Evolutionary conservation across 2,329 filamentous ascomycete species (phyloP), one percentile per base, ranked within the genome.

Genomic region (Nigrospora osmanthi): DNA sequence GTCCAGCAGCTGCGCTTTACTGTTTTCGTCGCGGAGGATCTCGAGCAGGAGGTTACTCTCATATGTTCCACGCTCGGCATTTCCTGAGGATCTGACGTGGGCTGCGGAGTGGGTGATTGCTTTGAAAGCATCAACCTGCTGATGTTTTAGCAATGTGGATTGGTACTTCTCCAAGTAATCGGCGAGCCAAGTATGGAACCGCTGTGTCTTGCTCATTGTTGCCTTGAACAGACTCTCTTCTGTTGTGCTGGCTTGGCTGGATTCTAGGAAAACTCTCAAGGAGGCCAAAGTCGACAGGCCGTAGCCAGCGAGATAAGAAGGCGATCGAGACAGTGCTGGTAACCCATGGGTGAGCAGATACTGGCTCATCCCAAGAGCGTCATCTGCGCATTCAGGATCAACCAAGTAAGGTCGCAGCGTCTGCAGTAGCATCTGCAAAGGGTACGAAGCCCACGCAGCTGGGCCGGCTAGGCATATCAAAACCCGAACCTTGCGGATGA

Each of bases 401-500:
- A 84, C 83, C 6, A 97, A 70, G 52, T 89, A 94, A 0, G 82
- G 81, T 11, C 85, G 76, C 16, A 95, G 72, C 2, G 86, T 84
- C 55, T 89, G 87, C 2, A 98, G 72, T 0, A 95, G 73, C 87
- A 96, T 93, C 62, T 98, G 88, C 13, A 96, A 63, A 11, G 89
- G 87, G 58, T 97, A 97, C 0, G 85, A 86, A 35, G 80, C 70
- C 19, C 85, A 71, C n/a, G 86, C 87, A 42, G 82, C 73, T 1
- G 78, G 62, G 0, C 89, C 89, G 23, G 89, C 85, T 38, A 97
- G 69, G 47, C 81, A 85, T 23, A 97, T 75, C 14, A 97, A 67
- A 10, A 96, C 78, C 32, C 89, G 78, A 39, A 97, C 75, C 59
- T 94, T 95, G 35, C 90, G 83, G 42, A 98, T 75, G 4, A 95